Conservation (phyloP, 1,284 basidiomycete species). For the Pterula multifida region DNA sequence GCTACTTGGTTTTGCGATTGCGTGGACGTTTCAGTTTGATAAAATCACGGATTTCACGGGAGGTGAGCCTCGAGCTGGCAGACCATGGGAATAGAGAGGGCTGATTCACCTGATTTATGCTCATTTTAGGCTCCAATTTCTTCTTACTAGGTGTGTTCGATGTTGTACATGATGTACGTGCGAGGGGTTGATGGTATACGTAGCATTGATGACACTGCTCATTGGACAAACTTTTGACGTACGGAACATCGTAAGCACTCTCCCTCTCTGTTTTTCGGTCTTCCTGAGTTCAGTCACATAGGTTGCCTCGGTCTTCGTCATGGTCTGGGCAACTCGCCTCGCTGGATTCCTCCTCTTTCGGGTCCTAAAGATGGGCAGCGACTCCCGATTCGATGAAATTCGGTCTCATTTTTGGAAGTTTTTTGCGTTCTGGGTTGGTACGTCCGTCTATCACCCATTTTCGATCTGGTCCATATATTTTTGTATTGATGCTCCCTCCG, state of each 20-base stretch:
- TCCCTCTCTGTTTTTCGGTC: not conserved
- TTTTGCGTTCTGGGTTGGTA: conserved; percentile 49
- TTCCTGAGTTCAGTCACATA: conserved; percentile 9
- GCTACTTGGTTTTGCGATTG: conserved; percentile 53
- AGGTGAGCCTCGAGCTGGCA: conserved; percentile 31
- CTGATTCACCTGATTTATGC: conserved; percentile 4
- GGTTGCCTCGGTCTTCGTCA: conserved; percentile 42
- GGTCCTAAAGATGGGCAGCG: conserved; percentile 54
- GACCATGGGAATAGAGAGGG: not conserved
- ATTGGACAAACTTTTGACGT: conserved; percentile 45
- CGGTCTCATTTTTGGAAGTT: conserved; percentile 58
- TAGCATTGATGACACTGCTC: conserved; percentile 41
- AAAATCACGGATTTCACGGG: conserved; percentile 64
- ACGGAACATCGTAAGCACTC: conserved; percentile 32
- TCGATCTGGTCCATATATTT: not conserved
- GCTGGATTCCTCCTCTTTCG: conserved; percentile 54
- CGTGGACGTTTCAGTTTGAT: conserved; percentile 62
- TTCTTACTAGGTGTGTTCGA: conserved; percentile 37
- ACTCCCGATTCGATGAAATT: conserved; percentile 58
- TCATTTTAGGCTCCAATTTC: conserved; percentile 47
- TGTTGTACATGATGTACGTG: not conserved
- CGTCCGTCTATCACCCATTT: conserved; percentile 6
- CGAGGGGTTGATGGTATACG: not conserved
- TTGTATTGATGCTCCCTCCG: not conserved
- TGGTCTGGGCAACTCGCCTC: conserved; percentile 41